Percentiles rank a stretch among this genome's conserved stretches.
Evolutionary conservation across 2,329 filamentous ascomycete genomes (phyloP).

Genomic region (Fusarium agapanthi): DNA sequence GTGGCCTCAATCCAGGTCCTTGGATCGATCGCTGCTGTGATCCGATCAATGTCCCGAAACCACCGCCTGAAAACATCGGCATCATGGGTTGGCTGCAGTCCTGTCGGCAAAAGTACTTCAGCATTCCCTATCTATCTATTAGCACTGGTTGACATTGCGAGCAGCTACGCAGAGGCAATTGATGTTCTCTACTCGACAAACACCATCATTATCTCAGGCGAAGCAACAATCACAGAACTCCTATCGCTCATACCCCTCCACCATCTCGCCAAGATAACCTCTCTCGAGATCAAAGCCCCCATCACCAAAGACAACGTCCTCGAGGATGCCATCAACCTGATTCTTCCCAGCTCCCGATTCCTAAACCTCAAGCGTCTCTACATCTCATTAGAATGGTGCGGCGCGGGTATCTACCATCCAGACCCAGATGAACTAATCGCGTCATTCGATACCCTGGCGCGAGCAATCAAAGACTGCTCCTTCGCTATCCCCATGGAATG

Average conservation of each 20-base stretch:
- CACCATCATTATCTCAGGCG: not conserved
- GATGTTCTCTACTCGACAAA: constrained; percentile 2
- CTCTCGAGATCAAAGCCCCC: constrained; percentile 3
- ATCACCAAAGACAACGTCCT: not conserved
- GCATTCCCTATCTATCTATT: fast-evolving
- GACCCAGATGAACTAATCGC: not conserved
- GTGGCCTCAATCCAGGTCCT: not conserved
- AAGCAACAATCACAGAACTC: not conserved
- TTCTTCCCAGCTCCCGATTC: not conserved
- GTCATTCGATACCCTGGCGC: not conserved
- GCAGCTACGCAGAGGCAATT: constrained; percentile 6
- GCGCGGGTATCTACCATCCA: fast-evolving
- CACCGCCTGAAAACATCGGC: not conserved
- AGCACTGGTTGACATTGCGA: not conserved
- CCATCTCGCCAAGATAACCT: not conserved
- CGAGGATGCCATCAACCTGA: not conserved
- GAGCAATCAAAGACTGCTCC: not conserved
- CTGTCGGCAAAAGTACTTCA: constrained; percentile 3
- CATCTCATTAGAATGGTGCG: not conserved
- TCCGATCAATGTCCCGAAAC: not conserved
- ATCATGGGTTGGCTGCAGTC: not conserved
- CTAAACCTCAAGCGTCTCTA: not conserved
- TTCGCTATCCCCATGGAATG: not conserved
- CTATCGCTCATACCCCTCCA: not conserved
- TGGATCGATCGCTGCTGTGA: not conserved